Evolutionary conservation across 2,329 filamentous ascomycete species (phyloP), one percentile per base, ranked within the genome.

Genomic region (Colletotrichum gloeosporioides): DNA sequence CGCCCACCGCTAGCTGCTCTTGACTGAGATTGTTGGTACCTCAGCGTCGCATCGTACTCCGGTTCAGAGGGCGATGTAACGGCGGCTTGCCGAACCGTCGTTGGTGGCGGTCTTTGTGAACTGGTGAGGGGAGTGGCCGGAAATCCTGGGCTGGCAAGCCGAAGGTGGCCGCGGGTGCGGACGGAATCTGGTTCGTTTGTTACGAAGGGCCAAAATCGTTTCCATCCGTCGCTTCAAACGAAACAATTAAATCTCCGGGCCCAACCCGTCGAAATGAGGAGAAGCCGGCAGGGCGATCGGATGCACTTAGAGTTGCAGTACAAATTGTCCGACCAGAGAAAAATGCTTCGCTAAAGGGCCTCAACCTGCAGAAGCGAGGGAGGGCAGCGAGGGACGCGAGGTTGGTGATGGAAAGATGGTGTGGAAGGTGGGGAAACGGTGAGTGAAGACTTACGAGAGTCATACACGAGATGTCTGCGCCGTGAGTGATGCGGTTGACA

Each of bases 161-260:
- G 57, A 34, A 18, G 6, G 22, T 10, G 3, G 27, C 32, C 31
- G 67, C 55, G 67, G 16, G 13, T 32, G 18, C 31, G 32, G 63
- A 36, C 18, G 18, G n/a, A 32, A 29, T n/a, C 13, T 49, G 64
- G 70, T 39, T 32, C 25, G 44, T 69, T 69, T 69, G 57, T 27
- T 10, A 22, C 18, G 49, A 34, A 59, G 22, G 59, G 16, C 44
- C 59, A 62, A 10, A 9, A 39, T 36, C 32, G 57, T 34, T 18
- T 68, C 15, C 57, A 31, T 32, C 62, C 55, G 25, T 61, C 66
- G 25, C 8, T 63, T 53, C 69, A 76, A 76, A 76, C 63, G 69
- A 76, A 76, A 68, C 73, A 73, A 73, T 22, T 73, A 76, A 69
- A 69, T 73, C 70, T 74, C 74, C 74, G 70, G 71, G 29, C 49